Conservation (phyloP, 2,329 filamentous ascomycete genomes). For the Lachnellula occidentalis region DNA sequence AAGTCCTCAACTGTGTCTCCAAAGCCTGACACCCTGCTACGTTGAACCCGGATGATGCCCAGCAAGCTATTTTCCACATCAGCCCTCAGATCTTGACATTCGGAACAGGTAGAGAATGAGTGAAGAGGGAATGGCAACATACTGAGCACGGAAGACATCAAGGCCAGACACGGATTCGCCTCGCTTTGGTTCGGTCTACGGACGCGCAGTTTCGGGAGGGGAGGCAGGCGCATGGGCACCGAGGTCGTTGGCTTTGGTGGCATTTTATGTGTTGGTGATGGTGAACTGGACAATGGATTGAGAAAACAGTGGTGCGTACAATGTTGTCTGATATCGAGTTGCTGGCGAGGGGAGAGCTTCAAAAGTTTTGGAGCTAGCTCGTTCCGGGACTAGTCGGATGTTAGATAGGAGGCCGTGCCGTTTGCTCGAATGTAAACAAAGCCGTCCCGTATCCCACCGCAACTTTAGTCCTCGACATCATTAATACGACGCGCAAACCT, state of each 20-base stretch:
- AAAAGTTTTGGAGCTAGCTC: conserved; percentile 21
- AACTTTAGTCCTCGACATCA: conserved; percentile 5
- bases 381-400: not conserved
- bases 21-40: conserved; percentile 52
- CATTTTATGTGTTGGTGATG: conserved; percentile 18
- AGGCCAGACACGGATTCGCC: conserved; percentile 57
- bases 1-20: conserved; percentile 55
- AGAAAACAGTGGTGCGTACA: not conserved
- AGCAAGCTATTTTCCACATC: conserved; percentile 56
- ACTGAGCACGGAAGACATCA: conserved; percentile 65
- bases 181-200: conserved; percentile 57
- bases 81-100: not conserved
- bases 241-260: conserved; percentile 30
- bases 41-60: conserved; percentile 73
- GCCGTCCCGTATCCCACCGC: conserved; percentile 1
- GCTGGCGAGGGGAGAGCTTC: not conserved
- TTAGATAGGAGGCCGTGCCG: not conserved
- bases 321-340: not conserved
- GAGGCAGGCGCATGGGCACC: conserved; percentile 42
- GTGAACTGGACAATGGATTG: not conserved
- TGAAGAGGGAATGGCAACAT: conserved; percentile 29
- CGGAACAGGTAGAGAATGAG: not conserved
- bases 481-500: conserved; percentile 5
- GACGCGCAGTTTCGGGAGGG: conserved; percentile 58
- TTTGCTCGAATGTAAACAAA: conserved; percentile 21